phyloP scores from a whole-genome alignment of 768 basidiomycete genomes.

The Mycena leptocephala region DNA sequence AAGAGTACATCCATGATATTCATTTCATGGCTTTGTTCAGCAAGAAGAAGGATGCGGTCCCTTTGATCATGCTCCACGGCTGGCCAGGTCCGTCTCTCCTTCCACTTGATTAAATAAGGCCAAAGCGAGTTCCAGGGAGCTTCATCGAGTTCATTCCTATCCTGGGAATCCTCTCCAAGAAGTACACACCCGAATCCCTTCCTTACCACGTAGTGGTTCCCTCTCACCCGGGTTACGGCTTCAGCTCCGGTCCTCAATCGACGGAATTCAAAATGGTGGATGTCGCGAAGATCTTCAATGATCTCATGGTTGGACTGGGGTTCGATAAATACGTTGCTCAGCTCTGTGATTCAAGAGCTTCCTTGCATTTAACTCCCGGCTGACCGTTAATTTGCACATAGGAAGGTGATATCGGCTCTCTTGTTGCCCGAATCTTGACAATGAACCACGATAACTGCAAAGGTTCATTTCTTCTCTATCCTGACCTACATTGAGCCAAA shows the following conservation, averaged over 20 bases:
- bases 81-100: constrained; percentile 22
- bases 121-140: constrained; percentile 14
- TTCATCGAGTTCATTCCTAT: constrained; percentile 22
- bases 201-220: constrained; percentile 19
- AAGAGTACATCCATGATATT: constrained; percentile 21
- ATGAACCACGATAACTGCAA: constrained; percentile 21
- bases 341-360: constrained; percentile 19
- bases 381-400: constrained; percentile 10
- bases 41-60: constrained; percentile 20
- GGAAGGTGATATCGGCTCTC: constrained; percentile 16
- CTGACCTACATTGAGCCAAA: constrained; percentile 8
- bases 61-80: constrained; percentile 18
- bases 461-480: constrained; percentile 12
- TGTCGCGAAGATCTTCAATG: constrained; percentile 20
- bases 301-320: constrained; percentile 18
- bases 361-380: constrained; percentile 8
- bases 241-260: constrained; percentile 19
- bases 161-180: constrained; percentile 19
- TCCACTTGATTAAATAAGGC: constrained; percentile 4
- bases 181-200: constrained; percentile 18
- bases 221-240: constrained; percentile 17
- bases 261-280: constrained; percentile 16
- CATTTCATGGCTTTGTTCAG: constrained; percentile 20
- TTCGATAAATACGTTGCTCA: constrained; percentile 20
- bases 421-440: constrained; percentile 11